A percentile compares a stretch with the other conserved stretches of the same genome.
phyloP scores from a whole-genome alignment of 2,329 filamentous ascomycete genomes.

The Cordyceps cicadae region DNA sequence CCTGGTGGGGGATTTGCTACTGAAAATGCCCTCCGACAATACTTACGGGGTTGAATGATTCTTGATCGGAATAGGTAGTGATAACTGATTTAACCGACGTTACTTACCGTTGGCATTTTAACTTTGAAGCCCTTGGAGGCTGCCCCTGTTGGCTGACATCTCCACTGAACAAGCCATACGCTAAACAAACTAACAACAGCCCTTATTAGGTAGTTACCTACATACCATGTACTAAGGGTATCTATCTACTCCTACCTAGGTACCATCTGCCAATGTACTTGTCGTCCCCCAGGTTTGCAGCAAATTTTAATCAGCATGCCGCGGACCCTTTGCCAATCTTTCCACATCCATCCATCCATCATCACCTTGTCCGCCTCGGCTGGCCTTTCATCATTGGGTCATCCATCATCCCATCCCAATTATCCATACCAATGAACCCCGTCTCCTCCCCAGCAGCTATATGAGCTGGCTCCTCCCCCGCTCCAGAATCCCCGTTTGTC shows the following conservation, averaged over 20 bases:
- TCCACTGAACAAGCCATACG: neutral
- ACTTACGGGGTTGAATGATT: no score
- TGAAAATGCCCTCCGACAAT: no score
- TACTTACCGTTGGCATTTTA: no score
- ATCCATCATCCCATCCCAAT: neutral
- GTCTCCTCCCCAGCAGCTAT: neutral
- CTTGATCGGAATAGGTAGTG: no score
- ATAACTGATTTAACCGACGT: no score
- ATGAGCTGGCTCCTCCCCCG: neutral
- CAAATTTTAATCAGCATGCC: neutral
- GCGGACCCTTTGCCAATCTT: neutral
- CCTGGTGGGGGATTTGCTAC: no score
- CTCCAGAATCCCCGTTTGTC: no score
- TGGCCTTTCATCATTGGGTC: neutral
- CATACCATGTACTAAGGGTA: no score
- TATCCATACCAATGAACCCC: neutral
- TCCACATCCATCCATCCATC: neutral
- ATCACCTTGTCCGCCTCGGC: neutral
- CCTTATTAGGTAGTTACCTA: no score
- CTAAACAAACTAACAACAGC: neutral
- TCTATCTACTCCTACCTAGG: neutral
- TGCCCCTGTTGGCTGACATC: neutral
- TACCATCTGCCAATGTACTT: no score
- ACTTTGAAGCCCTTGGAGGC: no score
- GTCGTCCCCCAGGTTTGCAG: no score